These are phyloP conservation scores for Syzygium aqueum DNA, from an alignment of 345 rosid genomes.

Conservation along the genomic window DNA sequence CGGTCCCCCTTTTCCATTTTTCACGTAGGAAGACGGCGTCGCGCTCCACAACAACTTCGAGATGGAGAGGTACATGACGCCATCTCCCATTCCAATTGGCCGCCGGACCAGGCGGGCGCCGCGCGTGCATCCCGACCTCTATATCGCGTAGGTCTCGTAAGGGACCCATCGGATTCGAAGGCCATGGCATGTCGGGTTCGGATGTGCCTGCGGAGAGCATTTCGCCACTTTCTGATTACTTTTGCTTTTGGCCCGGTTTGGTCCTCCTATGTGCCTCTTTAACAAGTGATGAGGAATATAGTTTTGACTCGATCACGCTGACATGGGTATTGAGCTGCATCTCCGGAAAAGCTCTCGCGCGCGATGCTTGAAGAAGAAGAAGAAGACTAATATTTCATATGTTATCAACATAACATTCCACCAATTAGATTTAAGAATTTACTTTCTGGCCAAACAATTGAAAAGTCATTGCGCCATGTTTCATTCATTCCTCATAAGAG, in stretches of 20 bases:
- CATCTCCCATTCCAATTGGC: not conserved
- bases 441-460: not conserved
- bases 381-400: not conserved
- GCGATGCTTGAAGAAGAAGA: not conserved
- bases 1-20: not conserved
- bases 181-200: not conserved
- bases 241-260: not conserved
- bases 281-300: not conserved
- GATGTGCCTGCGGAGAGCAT: not conserved
- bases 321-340: not conserved
- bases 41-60: not conserved
- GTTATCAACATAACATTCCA: not conserved
- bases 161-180: too few species aligned
- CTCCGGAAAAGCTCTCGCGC: not conserved
- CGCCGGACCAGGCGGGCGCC: not conserved
- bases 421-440: not conserved
- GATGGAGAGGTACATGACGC: not conserved
- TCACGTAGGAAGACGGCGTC: not conserved
- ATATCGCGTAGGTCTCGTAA: too few species aligned
- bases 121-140: too few species aligned
- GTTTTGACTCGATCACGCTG: not conserved
- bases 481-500: not conserved
- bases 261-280: not conserved
- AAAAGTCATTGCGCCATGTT: not conserved
- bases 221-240: not conserved